phyloP scores from a whole-genome alignment of 2,329 filamentous ascomycete genomes.

The Epichloe aotearoae region DNA sequence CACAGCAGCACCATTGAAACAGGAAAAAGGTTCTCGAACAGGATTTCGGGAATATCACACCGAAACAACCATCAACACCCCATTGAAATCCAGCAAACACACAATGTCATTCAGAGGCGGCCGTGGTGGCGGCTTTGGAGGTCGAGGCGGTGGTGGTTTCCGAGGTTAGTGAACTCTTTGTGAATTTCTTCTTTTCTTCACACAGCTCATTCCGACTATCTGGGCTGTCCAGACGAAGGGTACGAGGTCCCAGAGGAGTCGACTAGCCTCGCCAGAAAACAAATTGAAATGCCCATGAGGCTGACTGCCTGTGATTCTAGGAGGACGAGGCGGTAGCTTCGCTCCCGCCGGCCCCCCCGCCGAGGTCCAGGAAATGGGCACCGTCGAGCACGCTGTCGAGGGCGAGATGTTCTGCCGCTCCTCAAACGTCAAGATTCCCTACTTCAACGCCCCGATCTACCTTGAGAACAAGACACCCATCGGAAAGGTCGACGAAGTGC shows the following conservation, averaged over 20 bases:
- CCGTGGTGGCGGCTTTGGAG: conserved; percentile 10
- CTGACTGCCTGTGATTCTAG: neutral
- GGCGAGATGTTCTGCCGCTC: conserved; percentile 97
- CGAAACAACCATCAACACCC: neutral
- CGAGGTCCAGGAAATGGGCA: conserved; percentile 60
- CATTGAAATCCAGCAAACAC: neutral
- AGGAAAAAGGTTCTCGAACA: conserved; percentile 7
- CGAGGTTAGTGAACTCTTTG: conserved; percentile 5
- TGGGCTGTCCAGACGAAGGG: no score
- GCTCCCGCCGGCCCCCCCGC: conserved; percentile 10
- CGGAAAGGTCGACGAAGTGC: conserved; percentile 95
- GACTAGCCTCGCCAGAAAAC: no score
- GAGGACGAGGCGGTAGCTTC: conserved; percentile 10
- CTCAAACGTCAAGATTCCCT: conserved; percentile 88
- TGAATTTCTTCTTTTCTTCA: neutral
- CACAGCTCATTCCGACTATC: no score
- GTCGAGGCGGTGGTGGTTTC: conserved; percentile 10
- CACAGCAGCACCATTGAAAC: conserved; percentile 2
- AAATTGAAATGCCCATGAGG: neutral
- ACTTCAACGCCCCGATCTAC: conserved; percentile 98
- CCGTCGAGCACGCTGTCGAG: conserved; percentile 87
- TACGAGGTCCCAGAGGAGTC: no score
- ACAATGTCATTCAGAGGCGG: conserved; percentile 12
- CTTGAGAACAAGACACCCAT: conserved; percentile 96
- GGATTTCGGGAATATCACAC: neutral